Conservation (phyloP, 495 filamentous ascomycete species). For the Trichodelitschia bisporula region DNA sequence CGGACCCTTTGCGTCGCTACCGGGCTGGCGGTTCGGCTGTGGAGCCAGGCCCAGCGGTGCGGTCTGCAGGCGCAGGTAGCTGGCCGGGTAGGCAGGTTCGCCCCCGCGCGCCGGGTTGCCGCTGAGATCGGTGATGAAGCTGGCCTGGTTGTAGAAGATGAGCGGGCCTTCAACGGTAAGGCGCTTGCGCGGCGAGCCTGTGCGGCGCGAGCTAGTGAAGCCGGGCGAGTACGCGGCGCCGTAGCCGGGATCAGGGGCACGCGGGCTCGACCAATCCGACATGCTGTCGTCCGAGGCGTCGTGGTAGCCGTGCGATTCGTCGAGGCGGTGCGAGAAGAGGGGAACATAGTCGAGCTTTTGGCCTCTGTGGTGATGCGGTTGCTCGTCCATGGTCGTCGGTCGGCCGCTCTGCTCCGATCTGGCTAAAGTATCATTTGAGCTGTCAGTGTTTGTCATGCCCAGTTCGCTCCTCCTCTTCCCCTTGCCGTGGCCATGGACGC, state of each 20-base stretch:
- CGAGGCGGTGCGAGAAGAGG: constrained; percentile 15
- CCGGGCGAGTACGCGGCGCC: constrained; percentile 14
- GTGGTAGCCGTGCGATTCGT: constrained; percentile 10
- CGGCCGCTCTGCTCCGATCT: not conserved
- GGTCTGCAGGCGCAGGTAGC: constrained; percentile 1
- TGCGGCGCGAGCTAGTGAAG: constrained; percentile 13
- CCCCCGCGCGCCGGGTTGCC: constrained; percentile 19
- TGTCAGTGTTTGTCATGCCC: not conserved
- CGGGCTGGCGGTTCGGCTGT: not conserved
- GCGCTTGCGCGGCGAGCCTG: constrained; percentile 19
- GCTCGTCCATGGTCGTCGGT: no score
- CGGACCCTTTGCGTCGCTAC: not conserved
- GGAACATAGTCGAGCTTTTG: constrained; percentile 15
- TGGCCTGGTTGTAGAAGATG: constrained; percentile 51
- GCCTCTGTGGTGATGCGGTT: no score
- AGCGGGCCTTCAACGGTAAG: constrained; percentile 38
- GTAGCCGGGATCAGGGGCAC: constrained; percentile 3
- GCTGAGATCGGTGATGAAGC: constrained; percentile 55
- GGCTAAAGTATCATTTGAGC: not conserved
- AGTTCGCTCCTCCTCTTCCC: not conserved
- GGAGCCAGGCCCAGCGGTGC: not conserved
- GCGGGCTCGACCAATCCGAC: constrained; percentile 2
- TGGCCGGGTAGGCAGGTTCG: constrained; percentile 5
- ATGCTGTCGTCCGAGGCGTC: constrained; percentile 5
- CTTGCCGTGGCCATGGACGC: constrained; percentile 6